These are phyloP conservation scores for Candida coquimbonensis DNA, from an alignment of 805 yeast genomes.

Conservation along the genomic window DNA sequence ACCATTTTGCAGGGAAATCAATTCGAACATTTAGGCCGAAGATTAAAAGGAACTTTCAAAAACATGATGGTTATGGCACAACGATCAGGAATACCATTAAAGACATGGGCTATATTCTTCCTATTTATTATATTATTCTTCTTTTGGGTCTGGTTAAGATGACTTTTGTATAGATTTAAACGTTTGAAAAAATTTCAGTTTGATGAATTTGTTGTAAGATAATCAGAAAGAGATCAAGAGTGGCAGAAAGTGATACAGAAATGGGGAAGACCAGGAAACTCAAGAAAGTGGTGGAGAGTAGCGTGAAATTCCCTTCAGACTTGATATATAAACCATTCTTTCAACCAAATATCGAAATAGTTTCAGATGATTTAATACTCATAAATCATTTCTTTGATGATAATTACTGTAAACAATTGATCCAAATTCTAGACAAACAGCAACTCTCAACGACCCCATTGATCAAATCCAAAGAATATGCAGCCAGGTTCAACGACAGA, in stretches of 20 bases:
- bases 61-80: conserved; percentile 60
- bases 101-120: conserved; percentile 50
- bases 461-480: conserved; percentile 43
- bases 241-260: not conserved
- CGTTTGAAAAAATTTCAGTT: not conserved
- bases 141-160: conserved; percentile 37
- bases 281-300: not conserved
- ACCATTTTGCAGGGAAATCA: conserved; percentile 24
- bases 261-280: not conserved
- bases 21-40: conserved; percentile 39
- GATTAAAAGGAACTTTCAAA: conserved; percentile 45
- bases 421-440: conserved; percentile 3
- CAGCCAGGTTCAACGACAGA: conserved; percentile 52
- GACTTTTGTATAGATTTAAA: not conserved
- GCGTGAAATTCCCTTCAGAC: conserved; percentile 3
- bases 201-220: not conserved
- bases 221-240: not conserved
- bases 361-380: conserved; percentile 15
- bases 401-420: conserved; percentile 7
- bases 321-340: conserved; percentile 4
- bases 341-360: not conserved
- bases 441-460: conserved; percentile 41
- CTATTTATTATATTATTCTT: conserved; percentile 43
- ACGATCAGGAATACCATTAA: conserved; percentile 55
- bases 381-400: conserved; percentile 14